phyloP scores from a whole-genome alignment of 352 stramenopile species.

The Thalassiosira mediterranea region DNA sequence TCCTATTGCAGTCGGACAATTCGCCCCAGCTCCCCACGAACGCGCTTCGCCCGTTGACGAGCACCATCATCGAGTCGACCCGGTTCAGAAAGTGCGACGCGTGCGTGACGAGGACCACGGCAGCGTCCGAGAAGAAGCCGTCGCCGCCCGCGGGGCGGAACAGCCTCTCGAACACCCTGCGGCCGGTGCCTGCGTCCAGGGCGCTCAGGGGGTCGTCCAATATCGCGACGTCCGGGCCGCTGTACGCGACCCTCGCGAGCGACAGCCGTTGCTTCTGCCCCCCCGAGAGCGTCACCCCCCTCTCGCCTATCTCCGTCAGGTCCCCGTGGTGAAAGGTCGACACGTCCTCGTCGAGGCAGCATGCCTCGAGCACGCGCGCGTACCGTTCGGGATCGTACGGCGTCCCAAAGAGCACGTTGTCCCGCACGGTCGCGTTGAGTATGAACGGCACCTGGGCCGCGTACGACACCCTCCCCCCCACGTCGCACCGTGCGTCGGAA shows the following conservation, averaged over 20 bases:
- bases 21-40: slow-evolving; percentile 73
- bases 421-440: slow-evolving; percentile 83
- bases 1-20: slow-evolving; percentile 30
- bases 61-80: slow-evolving; percentile 77
- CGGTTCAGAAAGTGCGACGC: slow-evolving; percentile 79
- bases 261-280: slow-evolving; percentile 87
- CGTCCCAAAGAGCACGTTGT: slow-evolving; percentile 86
- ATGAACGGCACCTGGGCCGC: slow-evolving; percentile 85
- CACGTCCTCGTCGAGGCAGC: slow-evolving; percentile 77
- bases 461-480: slow-evolving; percentile 63
- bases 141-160: slow-evolving; percentile 32
- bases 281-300: slow-evolving; percentile 97
- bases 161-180: slow-evolving; percentile 78
- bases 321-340: slow-evolving; percentile 74
- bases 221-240: slow-evolving; percentile 64
- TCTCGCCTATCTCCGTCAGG: slow-evolving; percentile 85
- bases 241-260: slow-evolving; percentile 80
- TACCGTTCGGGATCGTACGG: slow-evolving; percentile 77
- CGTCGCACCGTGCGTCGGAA: slow-evolving; percentile 16
- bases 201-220: slow-evolving; percentile 86
- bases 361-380: slow-evolving; percentile 77
- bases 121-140: slow-evolving; percentile 58
- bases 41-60: slow-evolving; percentile 70
- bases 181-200: slow-evolving; percentile 82
- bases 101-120: slow-evolving; percentile 84